Conservation (phyloP, 768 basidiomycete species). For the Pleurotus pulmonarius region DNA sequence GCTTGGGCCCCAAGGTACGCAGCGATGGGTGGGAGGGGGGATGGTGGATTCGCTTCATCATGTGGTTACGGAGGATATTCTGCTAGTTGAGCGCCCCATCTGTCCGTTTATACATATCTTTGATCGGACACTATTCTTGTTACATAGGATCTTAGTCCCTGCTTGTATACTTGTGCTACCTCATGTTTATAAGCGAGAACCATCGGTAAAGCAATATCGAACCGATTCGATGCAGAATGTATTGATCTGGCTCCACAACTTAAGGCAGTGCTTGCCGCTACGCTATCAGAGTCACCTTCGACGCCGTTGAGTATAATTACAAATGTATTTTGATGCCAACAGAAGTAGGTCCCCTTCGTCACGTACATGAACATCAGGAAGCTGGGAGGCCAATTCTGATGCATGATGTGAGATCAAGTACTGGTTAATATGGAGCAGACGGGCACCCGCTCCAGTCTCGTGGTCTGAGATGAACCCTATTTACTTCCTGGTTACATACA, state of each 20-base stretch:
- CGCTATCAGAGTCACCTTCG: no score
- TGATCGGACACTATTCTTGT: constrained; percentile 3
- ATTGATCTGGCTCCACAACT: not conserved
- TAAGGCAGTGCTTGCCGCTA: not conserved
- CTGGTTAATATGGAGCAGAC: not conserved
- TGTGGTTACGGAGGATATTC: constrained; percentile 80
- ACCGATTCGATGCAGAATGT: not conserved
- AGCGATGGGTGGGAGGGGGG: constrained; percentile 66
- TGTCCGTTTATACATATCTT: not conserved
- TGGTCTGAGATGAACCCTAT: not conserved
- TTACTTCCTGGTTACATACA: constrained; percentile 5
- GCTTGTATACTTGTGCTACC: not conserved
- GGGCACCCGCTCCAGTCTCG: constrained; percentile 4
- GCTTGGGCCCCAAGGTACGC: constrained; percentile 62
- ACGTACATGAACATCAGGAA: not conserved
- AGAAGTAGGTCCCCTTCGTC: not conserved
- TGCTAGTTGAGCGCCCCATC: constrained; percentile 40
- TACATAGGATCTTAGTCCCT: not conserved
- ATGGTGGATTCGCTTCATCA: constrained; percentile 74
- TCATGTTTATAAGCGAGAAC: not conserved
- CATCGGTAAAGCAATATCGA: not conserved
- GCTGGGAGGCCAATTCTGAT: not conserved
- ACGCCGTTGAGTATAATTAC: no score
- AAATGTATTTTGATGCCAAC: not conserved
- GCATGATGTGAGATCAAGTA: not conserved